Base-by-base conservation (phyloP, 2,329 filamentous ascomycete genomes). In the Botrytis pseudocinerea region DNA sequence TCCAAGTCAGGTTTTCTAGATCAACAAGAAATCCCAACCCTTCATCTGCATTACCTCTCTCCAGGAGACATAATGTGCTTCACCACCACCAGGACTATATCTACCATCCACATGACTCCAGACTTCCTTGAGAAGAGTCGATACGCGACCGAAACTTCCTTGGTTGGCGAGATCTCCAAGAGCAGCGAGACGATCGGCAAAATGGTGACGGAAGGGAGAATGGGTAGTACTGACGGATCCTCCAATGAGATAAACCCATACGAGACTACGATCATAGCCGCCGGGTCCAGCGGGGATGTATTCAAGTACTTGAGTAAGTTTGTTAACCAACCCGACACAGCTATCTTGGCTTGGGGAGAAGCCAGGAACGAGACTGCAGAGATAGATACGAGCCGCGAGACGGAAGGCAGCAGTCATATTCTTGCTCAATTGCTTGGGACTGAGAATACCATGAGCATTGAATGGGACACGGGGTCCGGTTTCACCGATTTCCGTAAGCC, bases 401-500 rank as follows among this genome's bases (percentile, higher is more conserved):
- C 95, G 93, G 89, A 97, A 99, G 61, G 97, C 90, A 59, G 91
- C 88, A 0, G 94, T 97, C 83, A 98, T 94, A 85, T 97, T 97
- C 82, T 89, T 91, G 81, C 91, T 92, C 76, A 98, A 88, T 82
- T 97, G 92, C 80, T 92, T 93, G 4, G 95, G 92, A 72, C 91
- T 91, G 77, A 98, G 88, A 64, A 90, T 90, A 73, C 93, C 93
- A 74, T 91, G 92, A 75, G 88, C 86, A 76, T 89, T 90, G 85
- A 85, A 93, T 74, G 84, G 87, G 81, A 86, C 86, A 83, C 84
- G 89, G 79, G 86, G 89, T 71, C 82, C 88, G 60, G 81, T 79
- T 74, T 91, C 88, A 75, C 84, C 85, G 57, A 87, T 83, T 83
- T 98, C 95, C 14, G 93, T 97, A 75, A 92, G 85, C 78, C 92